Percentiles rank a stretch among this genome's conserved stretches.
Conservation (phyloP, 2,329 filamentous ascomycete species). For the Verticillium zaregamsianum region DNA sequence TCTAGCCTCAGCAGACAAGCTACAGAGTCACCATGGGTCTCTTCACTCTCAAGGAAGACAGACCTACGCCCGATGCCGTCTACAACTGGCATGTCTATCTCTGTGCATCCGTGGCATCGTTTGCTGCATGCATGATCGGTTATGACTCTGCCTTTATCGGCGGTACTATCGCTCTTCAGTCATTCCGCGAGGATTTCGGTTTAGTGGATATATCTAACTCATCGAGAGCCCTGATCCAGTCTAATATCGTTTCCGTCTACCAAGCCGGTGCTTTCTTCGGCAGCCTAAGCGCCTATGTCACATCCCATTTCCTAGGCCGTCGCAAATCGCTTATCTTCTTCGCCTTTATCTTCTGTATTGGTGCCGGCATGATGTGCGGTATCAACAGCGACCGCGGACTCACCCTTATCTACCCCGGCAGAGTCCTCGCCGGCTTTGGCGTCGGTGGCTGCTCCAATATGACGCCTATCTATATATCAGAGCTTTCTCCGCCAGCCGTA, state of each 20-base stretch:
- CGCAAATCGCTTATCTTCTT: slow-evolving; percentile 60
- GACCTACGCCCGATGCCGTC: slow-evolving; percentile 52
- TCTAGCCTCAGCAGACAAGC: background rate
- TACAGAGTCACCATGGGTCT: slow-evolving; percentile 32
- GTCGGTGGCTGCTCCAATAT: slow-evolving; percentile 61
- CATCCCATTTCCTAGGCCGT: slow-evolving; percentile 64
- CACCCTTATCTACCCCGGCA: slow-evolving; percentile 57
- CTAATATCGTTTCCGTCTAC: slow-evolving; percentile 78
- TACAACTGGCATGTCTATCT: slow-evolving; percentile 59
- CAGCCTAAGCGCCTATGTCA: slow-evolving; percentile 62
- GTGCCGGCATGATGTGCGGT: slow-evolving; percentile 69
- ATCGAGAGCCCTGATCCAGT: slow-evolving; percentile 50
- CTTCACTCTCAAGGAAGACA: slow-evolving; percentile 49
- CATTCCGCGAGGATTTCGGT: slow-evolving; percentile 65
- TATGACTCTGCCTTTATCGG: slow-evolving; percentile 76
- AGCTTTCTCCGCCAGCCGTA: slow-evolving; percentile 57
- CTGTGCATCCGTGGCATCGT: slow-evolving; percentile 50
- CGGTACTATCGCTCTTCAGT: slow-evolving; percentile 66
- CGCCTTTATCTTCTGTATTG: slow-evolving; percentile 61
- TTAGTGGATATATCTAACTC: slow-evolving; percentile 55
- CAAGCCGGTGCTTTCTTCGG: slow-evolving; percentile 84
- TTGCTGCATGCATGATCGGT: slow-evolving; percentile 53
- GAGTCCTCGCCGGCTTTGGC: slow-evolving; percentile 60
- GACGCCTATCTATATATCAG: slow-evolving; percentile 59
- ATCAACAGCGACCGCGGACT: slow-evolving; percentile 58